These are phyloP conservation scores for Rhododendron mucronatum DNA, from an alignment of 148 eudicot genomes.

Conservation along the genomic window DNA sequence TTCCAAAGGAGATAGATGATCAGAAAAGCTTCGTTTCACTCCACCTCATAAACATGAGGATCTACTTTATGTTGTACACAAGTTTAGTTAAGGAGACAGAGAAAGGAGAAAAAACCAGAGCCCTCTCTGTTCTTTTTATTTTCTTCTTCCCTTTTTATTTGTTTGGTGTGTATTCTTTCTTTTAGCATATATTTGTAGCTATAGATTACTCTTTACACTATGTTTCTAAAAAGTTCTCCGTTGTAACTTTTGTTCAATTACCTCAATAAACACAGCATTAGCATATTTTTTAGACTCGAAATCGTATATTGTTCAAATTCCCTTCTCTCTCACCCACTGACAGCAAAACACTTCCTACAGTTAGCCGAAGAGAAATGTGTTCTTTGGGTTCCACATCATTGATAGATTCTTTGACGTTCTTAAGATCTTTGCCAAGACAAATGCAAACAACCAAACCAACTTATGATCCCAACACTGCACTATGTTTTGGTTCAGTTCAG, in stretches of 20 bases:
- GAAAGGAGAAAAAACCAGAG: not conserved
- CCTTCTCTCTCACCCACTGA: not conserved
- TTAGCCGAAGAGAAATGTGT: not conserved
- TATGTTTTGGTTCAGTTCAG: not conserved
- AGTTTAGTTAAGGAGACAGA: not conserved
- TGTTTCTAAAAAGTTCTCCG: not conserved
- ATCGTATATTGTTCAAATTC: not conserved
- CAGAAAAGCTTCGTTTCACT: not conserved
- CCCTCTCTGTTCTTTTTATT: not conserved
- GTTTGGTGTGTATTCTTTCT: not conserved
- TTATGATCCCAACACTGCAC: not conserved
- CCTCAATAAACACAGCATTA: not conserved
- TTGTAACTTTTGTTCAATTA: not conserved
- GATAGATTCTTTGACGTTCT: not conserved
- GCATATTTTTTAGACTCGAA: not conserved
- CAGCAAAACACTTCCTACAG: not conserved
- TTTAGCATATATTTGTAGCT: not conserved
- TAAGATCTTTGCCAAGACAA: not conserved
- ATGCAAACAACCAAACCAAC: not conserved
- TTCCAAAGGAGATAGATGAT: constrained; percentile 35
- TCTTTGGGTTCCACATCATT: not conserved
- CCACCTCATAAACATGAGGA: not conserved
- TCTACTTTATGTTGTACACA: not conserved
- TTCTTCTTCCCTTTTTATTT: not conserved
- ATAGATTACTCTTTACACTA: not conserved